Percentiles rank a stretch among this genome's conserved stretches.
Evolutionary conservation across 345 rosid genomes (phyloP).

Genomic region (Eucalyptus marginata): DNA sequence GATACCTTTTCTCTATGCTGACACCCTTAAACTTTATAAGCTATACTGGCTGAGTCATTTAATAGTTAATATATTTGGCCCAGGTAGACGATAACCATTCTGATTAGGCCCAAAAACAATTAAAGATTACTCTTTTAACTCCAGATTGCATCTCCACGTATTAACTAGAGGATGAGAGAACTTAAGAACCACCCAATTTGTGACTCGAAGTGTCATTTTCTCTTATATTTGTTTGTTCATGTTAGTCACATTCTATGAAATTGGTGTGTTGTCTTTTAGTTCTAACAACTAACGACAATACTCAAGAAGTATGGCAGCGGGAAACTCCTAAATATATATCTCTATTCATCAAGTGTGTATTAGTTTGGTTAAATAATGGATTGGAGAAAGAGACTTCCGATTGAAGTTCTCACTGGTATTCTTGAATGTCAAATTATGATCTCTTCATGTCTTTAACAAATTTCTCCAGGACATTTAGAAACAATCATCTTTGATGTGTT

Average conservation of each 20-base stretch:
- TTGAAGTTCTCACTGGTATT: not conserved
- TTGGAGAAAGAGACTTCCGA: not conserved
- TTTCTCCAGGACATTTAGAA: constrained; percentile 62
- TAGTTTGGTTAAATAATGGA: not conserved
- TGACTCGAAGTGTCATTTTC: not conserved
- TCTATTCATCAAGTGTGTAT: not conserved
- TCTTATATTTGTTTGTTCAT: not conserved
- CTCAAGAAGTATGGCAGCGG: not conserved
- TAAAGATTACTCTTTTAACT: not conserved
- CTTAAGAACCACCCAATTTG: not conserved
- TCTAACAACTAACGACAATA: not conserved
- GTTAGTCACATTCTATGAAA: not conserved
- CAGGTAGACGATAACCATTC: not conserved
- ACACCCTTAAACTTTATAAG: not conserved
- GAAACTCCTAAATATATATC: not conserved
- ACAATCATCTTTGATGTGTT: constrained; percentile 69
- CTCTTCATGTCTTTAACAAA: not conserved
- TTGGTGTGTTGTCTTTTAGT: not conserved
- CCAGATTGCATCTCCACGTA: not conserved
- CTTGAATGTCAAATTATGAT: not conserved
- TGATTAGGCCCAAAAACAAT: not conserved
- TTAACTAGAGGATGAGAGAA: not conserved
- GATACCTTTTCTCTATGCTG: not conserved
- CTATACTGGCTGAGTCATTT: no score
- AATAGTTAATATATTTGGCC: not conserved